phyloP scores from a whole-genome alignment of 1,284 basidiomycete species.

The Ustilago tritici region DNA sequence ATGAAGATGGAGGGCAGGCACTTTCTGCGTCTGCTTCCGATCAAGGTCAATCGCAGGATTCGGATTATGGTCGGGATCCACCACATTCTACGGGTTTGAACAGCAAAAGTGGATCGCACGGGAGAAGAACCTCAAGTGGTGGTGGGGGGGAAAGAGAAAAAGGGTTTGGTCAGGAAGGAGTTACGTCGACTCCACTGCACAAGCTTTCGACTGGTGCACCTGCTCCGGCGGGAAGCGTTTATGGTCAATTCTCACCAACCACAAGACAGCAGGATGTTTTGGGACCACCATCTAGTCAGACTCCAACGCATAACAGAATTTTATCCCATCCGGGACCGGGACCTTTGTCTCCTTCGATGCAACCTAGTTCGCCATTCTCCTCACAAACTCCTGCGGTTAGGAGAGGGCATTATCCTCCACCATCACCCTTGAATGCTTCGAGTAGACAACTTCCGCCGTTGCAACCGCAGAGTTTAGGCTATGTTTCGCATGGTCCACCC shows the following conservation, averaged over 20 bases:
- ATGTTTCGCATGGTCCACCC: slow-evolving; percentile 30
- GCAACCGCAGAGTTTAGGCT: slow-evolving; percentile 12
- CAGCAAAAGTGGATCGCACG: slow-evolving; percentile 36
- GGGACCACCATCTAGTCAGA: slow-evolving; percentile 16
- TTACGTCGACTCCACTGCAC: slow-evolving; percentile 46
- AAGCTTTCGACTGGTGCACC: slow-evolving; percentile 55
- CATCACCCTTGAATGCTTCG: slow-evolving; percentile 28
- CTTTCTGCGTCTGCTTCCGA: slow-evolving; percentile 49
- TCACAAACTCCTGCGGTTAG: slow-evolving; percentile 40
- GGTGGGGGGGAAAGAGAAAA: background rate
- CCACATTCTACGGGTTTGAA: slow-evolving; percentile 10
- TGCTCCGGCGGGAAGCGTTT: slow-evolving; percentile 38
- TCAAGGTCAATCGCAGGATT: slow-evolving; percentile 47
- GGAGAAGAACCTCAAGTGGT: slow-evolving; percentile 14
- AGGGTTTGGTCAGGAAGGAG: slow-evolving; percentile 14
- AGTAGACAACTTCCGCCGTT: slow-evolving; percentile 40
- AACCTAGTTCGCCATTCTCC: slow-evolving; percentile 35
- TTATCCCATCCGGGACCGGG: slow-evolving; percentile 33
- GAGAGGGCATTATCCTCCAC: slow-evolving; percentile 32
- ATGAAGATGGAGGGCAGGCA: slow-evolving; percentile 31
- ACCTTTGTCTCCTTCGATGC: slow-evolving; percentile 33
- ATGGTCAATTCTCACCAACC: slow-evolving; percentile 40
- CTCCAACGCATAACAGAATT: slow-evolving; percentile 39
- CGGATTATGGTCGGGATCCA: slow-evolving; percentile 38
- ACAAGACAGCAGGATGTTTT: slow-evolving; percentile 14